Percentiles rank a stretch among this genome's conserved stretches.
Conservation (phyloP, 768 basidiomycete species). For the Lactarius sp. region DNA sequence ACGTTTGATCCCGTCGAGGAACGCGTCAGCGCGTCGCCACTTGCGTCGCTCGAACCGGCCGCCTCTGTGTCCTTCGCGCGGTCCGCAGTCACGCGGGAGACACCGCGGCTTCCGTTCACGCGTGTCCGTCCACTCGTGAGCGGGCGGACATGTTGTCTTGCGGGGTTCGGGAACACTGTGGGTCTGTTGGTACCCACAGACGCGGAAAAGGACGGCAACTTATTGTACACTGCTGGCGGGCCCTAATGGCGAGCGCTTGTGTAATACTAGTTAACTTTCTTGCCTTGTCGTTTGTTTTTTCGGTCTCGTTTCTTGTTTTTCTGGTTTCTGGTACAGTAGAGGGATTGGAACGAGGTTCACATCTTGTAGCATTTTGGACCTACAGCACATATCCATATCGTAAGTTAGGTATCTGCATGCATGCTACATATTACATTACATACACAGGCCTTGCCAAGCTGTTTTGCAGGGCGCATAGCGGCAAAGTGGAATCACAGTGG, state of each 20-base stretch:
- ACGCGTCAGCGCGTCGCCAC: slow-evolving; percentile 45
- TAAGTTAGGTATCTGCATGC: not conserved
- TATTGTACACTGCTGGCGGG: not conserved
- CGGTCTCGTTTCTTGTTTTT: not conserved
- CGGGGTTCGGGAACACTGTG: slow-evolving; percentile 26
- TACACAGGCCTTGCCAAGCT: not conserved
- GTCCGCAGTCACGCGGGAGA: slow-evolving; percentile 7
- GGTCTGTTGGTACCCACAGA: slow-evolving; percentile 17
- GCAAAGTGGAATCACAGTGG: not conserved
- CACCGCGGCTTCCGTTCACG: slow-evolving; percentile 24
- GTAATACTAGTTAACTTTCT: not conserved
- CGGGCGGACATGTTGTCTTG: slow-evolving; percentile 21
- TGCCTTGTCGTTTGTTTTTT: not conserved
- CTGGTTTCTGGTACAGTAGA: not conserved
- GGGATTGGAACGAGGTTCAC: not conserved
- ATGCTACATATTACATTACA: slow-evolving; percentile 1
- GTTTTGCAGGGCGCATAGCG: not conserved
- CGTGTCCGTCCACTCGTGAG: slow-evolving; percentile 24
- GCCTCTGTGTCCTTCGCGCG: not conserved
- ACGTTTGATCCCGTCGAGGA: slow-evolving; percentile 56
- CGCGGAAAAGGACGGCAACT: not conserved
- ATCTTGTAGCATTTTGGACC: slow-evolving; percentile 11
- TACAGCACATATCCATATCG: slow-evolving; percentile 1
- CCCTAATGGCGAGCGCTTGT: not conserved
- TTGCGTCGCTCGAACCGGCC: slow-evolving; percentile 42